Base-by-base conservation (phyloP, 2,329 filamentous ascomycete species). In the Plectosphaerella sp. region DNA sequence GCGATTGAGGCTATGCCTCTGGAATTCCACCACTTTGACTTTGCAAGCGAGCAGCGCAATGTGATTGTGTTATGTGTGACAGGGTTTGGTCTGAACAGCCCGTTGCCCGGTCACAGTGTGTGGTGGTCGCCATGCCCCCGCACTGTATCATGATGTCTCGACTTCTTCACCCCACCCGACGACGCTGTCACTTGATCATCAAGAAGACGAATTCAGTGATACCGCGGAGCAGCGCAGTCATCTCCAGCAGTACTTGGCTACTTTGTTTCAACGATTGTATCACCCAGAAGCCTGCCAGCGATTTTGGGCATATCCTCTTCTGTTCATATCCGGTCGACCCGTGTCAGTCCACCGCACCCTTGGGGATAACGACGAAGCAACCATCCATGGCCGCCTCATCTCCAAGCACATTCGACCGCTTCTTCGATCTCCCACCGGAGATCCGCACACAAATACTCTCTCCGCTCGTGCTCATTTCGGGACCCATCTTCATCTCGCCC, bases 371-470 rank as follows among this genome's bases (percentile, higher is more conserved):
- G 10, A 41, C 18, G n/a, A 43, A 5, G 6, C 18, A 20, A 4
- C 22, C 41, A 18, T 16, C 16, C 16, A 43, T 43, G 41, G 41
- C 41, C 41, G 4, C n/a, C 16, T 20, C 41, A 20, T 7, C 41
- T 8, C 15, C 18, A 14, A 16, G 15, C 36, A 53, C 35, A 14
- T 64, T 64, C 37, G 50, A 57, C 22, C 52, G 54, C 45, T 65
- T 65, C 47, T 64, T 64, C 24, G 61, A 65, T 51, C 58, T 66
- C 12, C 63, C 64, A 10, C 43, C 55, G 9, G 64, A 66, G 52
- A 56, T 66, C 16, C 62, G 62, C 33, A 59, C 62, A 16, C 57
- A 62, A 45, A 63, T 66, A 45, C 53, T 65, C 15, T 50, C 55
- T 6, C 53, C 62, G 47, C 46, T 64, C 35, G 61, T 61, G 52